These are phyloP conservation scores for Bauhinia variegata DNA, from an alignment of 306 rosid genomes.

Conservation along the genomic window DNA sequence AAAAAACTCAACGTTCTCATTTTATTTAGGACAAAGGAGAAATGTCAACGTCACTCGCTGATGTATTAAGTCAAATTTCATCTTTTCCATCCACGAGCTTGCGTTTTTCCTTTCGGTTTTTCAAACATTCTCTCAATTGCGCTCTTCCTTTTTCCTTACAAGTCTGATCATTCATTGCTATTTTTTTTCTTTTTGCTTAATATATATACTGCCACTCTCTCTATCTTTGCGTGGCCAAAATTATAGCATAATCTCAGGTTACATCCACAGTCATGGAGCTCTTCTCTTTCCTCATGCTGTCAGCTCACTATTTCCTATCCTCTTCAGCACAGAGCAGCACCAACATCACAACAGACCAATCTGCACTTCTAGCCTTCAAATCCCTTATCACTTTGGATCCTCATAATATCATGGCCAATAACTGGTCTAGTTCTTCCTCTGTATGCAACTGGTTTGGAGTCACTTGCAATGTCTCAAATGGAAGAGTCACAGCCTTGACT, in stretches of 20 bases:
- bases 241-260: too few relatives aligned
- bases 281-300: background rate
- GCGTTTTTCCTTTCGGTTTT: too few relatives aligned
- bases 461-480: slow-evolving; percentile 18
- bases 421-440: slow-evolving; percentile 27
- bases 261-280: background rate
- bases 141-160: too few relatives aligned
- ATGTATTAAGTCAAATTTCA: too few relatives aligned
- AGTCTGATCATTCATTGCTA: too few relatives aligned
- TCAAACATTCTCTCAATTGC: too few relatives aligned
- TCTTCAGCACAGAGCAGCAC: background rate
- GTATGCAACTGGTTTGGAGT: slow-evolving; percentile 37
- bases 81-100: too few relatives aligned
- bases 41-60: too few relatives aligned
- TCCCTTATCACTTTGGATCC: slow-evolving; percentile 29
- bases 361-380: slow-evolving; percentile 30
- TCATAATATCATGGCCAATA: slow-evolving; percentile 1
- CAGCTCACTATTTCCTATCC: slow-evolving; percentile 17
- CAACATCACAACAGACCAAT: slow-evolving; percentile 11
- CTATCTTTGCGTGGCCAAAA: too few relatives aligned
- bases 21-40: too few relatives aligned
- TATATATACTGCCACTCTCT: background rate
- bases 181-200: too few relatives aligned
- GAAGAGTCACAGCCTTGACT: slow-evolving; percentile 22
- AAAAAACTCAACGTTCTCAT: too few relatives aligned